Evolutionary conservation across 2,329 filamentous ascomycete genomes (phyloP), one percentile per base, ranked within the genome.

Genomic region (Fusarium sp.): DNA sequence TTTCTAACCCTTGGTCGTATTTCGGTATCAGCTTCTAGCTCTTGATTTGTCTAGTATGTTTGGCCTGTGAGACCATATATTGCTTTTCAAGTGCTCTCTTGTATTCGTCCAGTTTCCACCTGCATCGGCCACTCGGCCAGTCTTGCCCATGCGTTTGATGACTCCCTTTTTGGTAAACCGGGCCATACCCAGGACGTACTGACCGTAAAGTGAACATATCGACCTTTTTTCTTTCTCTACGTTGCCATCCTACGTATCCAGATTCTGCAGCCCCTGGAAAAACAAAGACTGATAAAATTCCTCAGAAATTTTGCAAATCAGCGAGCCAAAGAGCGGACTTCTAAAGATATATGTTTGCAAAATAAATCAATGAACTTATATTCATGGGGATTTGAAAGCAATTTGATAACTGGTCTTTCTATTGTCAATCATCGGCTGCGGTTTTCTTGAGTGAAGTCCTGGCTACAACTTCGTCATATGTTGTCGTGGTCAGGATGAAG

Each of bases 31-130:
- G 24, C 18, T 54, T 50, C 20, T 36, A 47, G 38, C 56, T 64
- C 32, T 34, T 51, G 32, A 30, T 14, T 58, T 36, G 18, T n/a
- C 34, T 41, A 45, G 52, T 64, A 50, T 39, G 12, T 38, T 47
- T 55, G 39, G 54, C 15, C 28, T 36, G 20, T 26, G 20, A 54
- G 22, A 54, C 47, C 48, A 56, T 22, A 54, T 51, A 56, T 72
- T 74, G 57, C 70, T 73, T 76, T 70, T 75, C 39, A 26, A 28
- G 11, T 42, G 34, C 17, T n/a, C 30, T 30, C 26, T 55, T 55
- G 36, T 17, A 56, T 36, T 44, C 34, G 30, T n/a, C 20, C 32
- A 20, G 36, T 22, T 55, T 32, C 18, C 12, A 26, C 18, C 38
- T 41, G 22, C n/a, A 17, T 42, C 24, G 34, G 28, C 22, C 20